Conservation (phyloP, 106 monocot species). For the Narthecium ossifragum region DNA sequence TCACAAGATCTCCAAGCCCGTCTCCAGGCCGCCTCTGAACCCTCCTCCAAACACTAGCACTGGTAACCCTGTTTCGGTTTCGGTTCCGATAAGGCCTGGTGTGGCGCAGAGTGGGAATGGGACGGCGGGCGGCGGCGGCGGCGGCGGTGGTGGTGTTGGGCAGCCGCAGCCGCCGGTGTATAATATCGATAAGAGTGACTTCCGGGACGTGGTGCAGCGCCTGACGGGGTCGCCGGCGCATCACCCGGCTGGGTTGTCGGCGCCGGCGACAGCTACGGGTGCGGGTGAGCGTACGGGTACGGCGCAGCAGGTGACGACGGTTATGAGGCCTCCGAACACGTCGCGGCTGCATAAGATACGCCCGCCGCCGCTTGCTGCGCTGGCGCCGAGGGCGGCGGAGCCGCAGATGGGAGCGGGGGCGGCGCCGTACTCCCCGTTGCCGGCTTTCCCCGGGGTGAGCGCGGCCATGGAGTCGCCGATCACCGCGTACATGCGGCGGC, state of each 20-base stretch:
- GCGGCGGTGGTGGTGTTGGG: not conserved
- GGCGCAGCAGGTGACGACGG: not conserved
- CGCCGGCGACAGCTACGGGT: not conserved
- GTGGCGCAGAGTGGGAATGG: not conserved
- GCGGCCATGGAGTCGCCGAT: constrained; percentile 13
- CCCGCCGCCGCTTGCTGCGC: constrained; percentile 2
- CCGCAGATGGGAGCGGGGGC: not conserved
- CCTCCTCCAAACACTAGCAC: not conserved
- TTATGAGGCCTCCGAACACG: not conserved
- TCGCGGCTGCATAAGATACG: constrained; percentile 9
- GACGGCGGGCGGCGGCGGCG: not conserved
- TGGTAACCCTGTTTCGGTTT: not conserved
- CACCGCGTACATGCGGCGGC: constrained; percentile 13
- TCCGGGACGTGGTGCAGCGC: constrained; percentile 23
- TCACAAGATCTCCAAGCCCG: not conserved
- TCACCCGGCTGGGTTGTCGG: not conserved
- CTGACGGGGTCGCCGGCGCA: constrained; percentile 20
- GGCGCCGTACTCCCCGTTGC: constrained; percentile 7
- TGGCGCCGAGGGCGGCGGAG: not conserved
- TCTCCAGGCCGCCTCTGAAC: not conserved
- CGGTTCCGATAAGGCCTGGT: no score
- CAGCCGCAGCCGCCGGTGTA: constrained; percentile 22
- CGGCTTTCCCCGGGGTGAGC: constrained; percentile 7
- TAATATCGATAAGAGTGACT: constrained; percentile 29
- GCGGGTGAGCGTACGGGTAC: not conserved